Percentiles rank a stretch among this genome's conserved stretches.
phyloP scores from a whole-genome alignment of 2,329 filamentous ascomycete species.

The Corinectria fuckeliana region DNA sequence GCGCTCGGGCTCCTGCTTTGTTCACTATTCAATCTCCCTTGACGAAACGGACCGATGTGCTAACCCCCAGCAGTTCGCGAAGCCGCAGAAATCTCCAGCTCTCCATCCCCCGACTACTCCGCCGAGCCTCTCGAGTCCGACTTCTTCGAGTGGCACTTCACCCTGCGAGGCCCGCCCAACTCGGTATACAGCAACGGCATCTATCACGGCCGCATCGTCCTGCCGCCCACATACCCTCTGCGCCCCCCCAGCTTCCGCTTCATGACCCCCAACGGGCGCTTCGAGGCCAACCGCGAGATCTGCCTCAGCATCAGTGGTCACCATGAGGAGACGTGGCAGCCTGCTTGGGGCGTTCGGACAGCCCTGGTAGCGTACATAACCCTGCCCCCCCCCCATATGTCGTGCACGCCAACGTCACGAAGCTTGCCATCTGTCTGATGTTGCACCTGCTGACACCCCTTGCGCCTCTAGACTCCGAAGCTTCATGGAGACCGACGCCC shows the following conservation, averaged over 20 bases:
- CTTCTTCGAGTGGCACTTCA: slow-evolving; percentile 99
- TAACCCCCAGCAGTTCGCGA: slow-evolving; percentile 71
- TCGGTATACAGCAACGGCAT: slow-evolving; percentile 82
- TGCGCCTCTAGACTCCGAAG: slow-evolving; percentile 63
- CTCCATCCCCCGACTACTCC: slow-evolving; percentile 84
- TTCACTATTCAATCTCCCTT: neutral
- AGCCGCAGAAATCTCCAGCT: slow-evolving; percentile 81
- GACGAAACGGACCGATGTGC: neutral
- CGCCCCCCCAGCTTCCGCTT: slow-evolving; percentile 96
- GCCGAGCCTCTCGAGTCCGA: slow-evolving; percentile 86
- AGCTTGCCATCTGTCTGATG: neutral
- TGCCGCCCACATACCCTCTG: slow-evolving; percentile 88
- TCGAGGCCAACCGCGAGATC: slow-evolving; percentile 96
- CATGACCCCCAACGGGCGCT: slow-evolving; percentile 87
- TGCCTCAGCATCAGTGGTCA: slow-evolving; percentile 93
- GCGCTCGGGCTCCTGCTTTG: neutral
- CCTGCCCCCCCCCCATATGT: slow-evolving; percentile 23
- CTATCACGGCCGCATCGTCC: slow-evolving; percentile 94
- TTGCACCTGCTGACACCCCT: slow-evolving; percentile 4
- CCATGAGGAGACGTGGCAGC: slow-evolving; percentile 99
- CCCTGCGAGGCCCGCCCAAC: slow-evolving; percentile 84
- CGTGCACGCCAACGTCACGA: neutral
- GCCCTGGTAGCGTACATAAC: slow-evolving; percentile 73
- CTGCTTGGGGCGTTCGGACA: slow-evolving; percentile 94
- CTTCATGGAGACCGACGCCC: slow-evolving; percentile 92